A percentile compares a stretch with the other conserved stretches of the same genome.
Evolutionary conservation across 1,284 basidiomycete genomes (phyloP).

Genomic region (Abortiporus biennis): DNA sequence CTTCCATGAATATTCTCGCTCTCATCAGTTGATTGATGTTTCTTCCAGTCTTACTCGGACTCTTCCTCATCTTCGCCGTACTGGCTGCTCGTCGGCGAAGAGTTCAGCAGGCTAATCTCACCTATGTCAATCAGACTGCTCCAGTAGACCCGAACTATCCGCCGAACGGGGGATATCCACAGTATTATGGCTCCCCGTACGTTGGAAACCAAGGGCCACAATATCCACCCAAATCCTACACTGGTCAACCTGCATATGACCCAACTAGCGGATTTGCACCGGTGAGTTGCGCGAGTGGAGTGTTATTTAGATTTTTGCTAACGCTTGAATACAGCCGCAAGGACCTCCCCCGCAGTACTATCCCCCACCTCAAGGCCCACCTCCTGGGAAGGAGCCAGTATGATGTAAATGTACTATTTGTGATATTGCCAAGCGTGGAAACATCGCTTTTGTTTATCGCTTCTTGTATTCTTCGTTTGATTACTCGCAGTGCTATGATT

Average conservation of each 20-base stretch:
- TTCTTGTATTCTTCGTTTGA: no score
- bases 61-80: constrained; percentile 12
- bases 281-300: constrained; percentile 14
- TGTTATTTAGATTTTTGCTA: neutral
- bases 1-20: constrained; percentile 1
- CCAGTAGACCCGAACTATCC: neutral
- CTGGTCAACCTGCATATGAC: constrained; percentile 12
- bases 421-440: no score
- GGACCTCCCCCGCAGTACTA: constrained; percentile 14
- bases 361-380: constrained; percentile 10
- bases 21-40: constrained; percentile 3
- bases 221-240: constrained; percentile 18
- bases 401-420: neutral
- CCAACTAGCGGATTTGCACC: constrained; percentile 17
- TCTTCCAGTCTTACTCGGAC: constrained; percentile 11
- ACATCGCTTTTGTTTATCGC: no score
- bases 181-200: constrained; percentile 8
- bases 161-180: constrained; percentile 1
- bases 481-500: no score
- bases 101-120: constrained; percentile 14
- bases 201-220: constrained; percentile 12
- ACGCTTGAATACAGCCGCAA: constrained; percentile 4
- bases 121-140: constrained; percentile 16
- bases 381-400: constrained; percentile 1
- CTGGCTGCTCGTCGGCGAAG: constrained; percentile 15